These are phyloP conservation scores for Pseudoturritis turrita DNA, from an alignment of 345 rosid species.

Conservation along the genomic window DNA sequence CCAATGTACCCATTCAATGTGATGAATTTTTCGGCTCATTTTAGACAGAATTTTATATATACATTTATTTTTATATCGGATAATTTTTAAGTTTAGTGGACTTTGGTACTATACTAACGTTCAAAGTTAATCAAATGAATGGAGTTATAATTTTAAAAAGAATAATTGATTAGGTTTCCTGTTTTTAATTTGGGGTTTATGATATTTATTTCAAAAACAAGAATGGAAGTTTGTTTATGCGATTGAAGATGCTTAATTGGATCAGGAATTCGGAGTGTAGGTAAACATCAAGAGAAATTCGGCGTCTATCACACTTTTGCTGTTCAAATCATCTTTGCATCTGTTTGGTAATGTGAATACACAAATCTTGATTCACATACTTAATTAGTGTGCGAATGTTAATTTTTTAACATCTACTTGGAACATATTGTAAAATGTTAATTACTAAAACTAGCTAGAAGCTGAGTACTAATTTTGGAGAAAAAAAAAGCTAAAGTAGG, in stretches of 20 bases:
- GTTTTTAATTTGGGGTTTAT: no score
- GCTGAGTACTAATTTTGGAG: not conserved
- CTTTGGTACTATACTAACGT: not conserved
- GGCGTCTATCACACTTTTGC: not conserved
- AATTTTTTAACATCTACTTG: conserved; percentile 16
- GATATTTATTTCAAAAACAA: no score
- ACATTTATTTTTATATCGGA: not conserved
- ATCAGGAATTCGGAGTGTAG: not conserved
- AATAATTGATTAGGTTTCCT: not conserved
- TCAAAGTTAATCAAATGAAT: not conserved
- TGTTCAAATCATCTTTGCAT: conserved; percentile 10
- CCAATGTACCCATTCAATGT: not conserved
- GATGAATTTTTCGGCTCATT: not conserved
- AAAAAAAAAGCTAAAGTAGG: not conserved
- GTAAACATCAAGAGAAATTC: not conserved
- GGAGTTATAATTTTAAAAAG: not conserved
- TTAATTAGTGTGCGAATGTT: not conserved
- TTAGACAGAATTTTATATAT: not conserved
- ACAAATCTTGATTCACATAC: conserved; percentile 5
- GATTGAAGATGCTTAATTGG: not conserved
- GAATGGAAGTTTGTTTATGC: not conserved
- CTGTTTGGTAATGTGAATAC: conserved; percentile 1
- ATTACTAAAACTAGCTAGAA: conserved; percentile 19
- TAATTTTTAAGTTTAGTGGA: not conserved
- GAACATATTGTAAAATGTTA: conserved; percentile 7